phyloP scores from a whole-genome alignment of 2,329 filamentous ascomycete genomes.

The Coniochaeta hoffmannii region DNA sequence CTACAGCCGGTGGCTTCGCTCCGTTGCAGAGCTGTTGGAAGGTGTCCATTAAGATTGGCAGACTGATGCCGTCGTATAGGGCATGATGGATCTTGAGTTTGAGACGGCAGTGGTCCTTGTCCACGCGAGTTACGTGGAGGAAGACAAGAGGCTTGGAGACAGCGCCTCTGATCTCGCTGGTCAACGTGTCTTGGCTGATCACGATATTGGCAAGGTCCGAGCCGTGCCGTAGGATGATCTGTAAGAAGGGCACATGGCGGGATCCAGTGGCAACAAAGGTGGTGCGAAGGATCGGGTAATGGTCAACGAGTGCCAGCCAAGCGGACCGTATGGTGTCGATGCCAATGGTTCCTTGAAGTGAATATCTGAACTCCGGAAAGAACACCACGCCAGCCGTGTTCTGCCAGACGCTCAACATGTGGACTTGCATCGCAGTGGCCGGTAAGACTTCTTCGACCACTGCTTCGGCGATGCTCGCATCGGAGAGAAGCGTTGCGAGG shows the following conservation, averaged over 20 bases:
- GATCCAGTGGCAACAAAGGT: conserved; percentile 46
- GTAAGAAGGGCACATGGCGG: conserved; percentile 49
- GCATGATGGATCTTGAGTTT: conserved; percentile 71
- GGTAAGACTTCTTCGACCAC: conserved; percentile 55
- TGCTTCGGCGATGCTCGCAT: conserved; percentile 30
- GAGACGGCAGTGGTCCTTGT: conserved; percentile 21
- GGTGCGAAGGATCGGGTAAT: conserved; percentile 62
- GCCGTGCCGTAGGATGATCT: conserved; percentile 44
- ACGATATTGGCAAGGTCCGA: background rate
- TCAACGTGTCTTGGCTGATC: background rate
- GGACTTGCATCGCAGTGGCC: conserved; percentile 68
- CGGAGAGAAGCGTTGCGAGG: conserved; percentile 25
- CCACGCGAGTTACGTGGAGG: conserved; percentile 12
- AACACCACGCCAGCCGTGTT: conserved; percentile 60
- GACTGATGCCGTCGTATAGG: conserved; percentile 78
- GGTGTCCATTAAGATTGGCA: conserved; percentile 53
- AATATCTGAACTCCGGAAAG: conserved; percentile 64
- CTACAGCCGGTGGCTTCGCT: background rate
- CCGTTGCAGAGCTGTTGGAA: conserved; percentile 17
- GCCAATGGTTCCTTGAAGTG: conserved; percentile 31
- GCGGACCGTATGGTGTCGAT: conserved; percentile 39
- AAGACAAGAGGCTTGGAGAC: conserved; percentile 16
- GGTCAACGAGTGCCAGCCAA: conserved; percentile 52
- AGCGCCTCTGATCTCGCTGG: background rate
- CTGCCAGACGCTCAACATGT: conserved; percentile 74